Conservation (phyloP, 2,329 filamentous ascomycete genomes). For the Fusarium metavorans region DNA sequence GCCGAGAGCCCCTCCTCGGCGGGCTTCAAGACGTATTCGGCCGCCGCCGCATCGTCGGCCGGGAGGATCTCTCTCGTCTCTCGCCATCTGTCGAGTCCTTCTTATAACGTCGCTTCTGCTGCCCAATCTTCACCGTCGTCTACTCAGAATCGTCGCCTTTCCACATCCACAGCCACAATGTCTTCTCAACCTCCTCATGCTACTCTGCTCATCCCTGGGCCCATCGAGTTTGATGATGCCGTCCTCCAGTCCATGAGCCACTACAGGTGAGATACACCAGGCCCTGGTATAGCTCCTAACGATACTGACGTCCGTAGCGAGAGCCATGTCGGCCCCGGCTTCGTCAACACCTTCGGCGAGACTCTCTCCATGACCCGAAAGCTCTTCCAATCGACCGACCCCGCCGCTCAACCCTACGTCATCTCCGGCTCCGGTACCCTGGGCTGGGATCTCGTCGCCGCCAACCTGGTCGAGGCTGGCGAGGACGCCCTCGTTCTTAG, state of each 20-base stretch:
- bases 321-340: constrained; percentile 90
- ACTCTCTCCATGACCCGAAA: constrained; percentile 88
- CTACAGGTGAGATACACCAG: constrained; percentile 70
- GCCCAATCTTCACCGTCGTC: constrained; percentile 27
- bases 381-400: constrained; percentile 90
- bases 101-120: constrained; percentile 32
- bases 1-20: constrained; percentile 47
- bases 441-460: constrained; percentile 96
- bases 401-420: constrained; percentile 88
- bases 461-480: constrained; percentile 89
- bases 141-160: constrained; percentile 37
- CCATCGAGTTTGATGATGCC: constrained; percentile 98
- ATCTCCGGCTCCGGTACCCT: constrained; percentile 95
- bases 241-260: constrained; percentile 96
- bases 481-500: constrained; percentile 94
- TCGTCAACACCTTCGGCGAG: constrained; percentile 92
- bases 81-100: constrained; percentile 38
- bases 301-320: constrained; percentile 69
- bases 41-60: constrained; percentile 38
- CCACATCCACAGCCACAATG: constrained; percentile 59
- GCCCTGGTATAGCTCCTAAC: neutral
- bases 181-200: constrained; percentile 72
- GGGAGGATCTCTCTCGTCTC: constrained; percentile 47
- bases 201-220: constrained; percentile 93
- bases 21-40: constrained; percentile 40